Evolutionary conservation across 2,329 filamentous ascomycete species (phyloP), one percentile per base, ranked within the genome.

Genomic region (Nectriaceae sp.): DNA sequence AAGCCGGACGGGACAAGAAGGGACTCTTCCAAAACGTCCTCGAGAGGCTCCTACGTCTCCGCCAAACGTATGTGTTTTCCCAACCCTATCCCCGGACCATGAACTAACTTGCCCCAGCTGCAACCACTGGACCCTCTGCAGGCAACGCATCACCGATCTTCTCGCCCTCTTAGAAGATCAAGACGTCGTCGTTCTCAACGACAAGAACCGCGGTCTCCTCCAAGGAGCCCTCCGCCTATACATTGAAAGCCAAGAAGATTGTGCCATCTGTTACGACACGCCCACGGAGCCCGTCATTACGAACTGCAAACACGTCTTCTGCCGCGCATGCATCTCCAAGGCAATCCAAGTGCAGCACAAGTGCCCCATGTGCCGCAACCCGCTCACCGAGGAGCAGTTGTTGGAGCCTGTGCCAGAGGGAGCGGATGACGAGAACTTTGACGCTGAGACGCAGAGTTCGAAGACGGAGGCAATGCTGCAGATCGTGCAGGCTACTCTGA

Each of bases 61-160:
- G 92, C 16, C 91, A 96, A 70, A 81, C 88, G 65, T 78, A 63
- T 59, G 69, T 61, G 11, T 21, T 19, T 10, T n/a, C 5, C 11
- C 5, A 8, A 15, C n/a, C 4, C 4, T 16, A 5, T 11, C 3
- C 10, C 11, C 3, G 26, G 2, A 15, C 13, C 11, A 3, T 21
- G 15, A 11, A 10, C 21, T 21, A 35, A 19, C 56, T 61, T n/a
- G 60, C 19, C n/a, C 11, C 47, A 79, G 76, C 11, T 96, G 91
- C 70, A 91, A 93, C 56, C 91, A 96, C 65, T 95, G 90, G 89
- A 85, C 87, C 8, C 78, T 97, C 11, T 90, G 89, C 62, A 87
- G 85, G 42, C 78, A 87, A 24, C 84, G 89, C 11, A 78, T 95
- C n/a, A 79, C 81, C 10, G 82, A 84, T n/a, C 77, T 96, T 19